These are phyloP conservation scores for Saturnispora diversa DNA, from an alignment of 805 yeast species.

Conservation along the genomic window DNA sequence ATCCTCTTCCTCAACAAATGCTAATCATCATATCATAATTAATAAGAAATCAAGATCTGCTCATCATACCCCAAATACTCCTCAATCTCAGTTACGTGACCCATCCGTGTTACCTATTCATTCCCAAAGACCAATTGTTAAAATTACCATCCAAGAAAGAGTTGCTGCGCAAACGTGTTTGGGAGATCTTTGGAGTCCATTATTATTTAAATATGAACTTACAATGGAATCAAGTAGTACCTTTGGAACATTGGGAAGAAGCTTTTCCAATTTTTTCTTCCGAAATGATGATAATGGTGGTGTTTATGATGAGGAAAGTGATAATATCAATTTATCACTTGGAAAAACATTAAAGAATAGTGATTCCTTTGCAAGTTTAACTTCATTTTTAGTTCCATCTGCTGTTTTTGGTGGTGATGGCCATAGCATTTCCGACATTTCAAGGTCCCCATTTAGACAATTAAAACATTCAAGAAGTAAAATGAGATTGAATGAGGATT, in stretches of 20 bases:
- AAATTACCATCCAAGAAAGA: conserved; percentile 14
- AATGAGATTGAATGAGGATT: background rate
- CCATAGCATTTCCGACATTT: background rate
- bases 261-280: conserved; percentile 5
- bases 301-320: background rate
- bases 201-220: conserved; percentile 6
- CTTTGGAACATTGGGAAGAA: conserved; percentile 7
- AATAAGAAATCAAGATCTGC: background rate
- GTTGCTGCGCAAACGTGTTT: conserved; percentile 14
- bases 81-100: background rate
- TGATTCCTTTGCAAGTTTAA: conserved; percentile 4
- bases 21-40: background rate
- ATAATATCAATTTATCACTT: background rate
- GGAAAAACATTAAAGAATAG: background rate
- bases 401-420: conserved; percentile 7
- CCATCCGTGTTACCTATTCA: background rate
- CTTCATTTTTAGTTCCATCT: conserved; percentile 13
- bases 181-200: conserved; percentile 11
- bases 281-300: background rate
- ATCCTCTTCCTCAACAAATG: background rate
- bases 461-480: conserved; percentile 4
- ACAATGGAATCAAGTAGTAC: background rate
- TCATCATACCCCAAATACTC: background rate
- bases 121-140: conserved; percentile 3
- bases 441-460: conserved; percentile 11